These are phyloP conservation scores for Garcia nutans DNA, from an alignment of 345 rosid genomes.

Conservation along the genomic window DNA sequence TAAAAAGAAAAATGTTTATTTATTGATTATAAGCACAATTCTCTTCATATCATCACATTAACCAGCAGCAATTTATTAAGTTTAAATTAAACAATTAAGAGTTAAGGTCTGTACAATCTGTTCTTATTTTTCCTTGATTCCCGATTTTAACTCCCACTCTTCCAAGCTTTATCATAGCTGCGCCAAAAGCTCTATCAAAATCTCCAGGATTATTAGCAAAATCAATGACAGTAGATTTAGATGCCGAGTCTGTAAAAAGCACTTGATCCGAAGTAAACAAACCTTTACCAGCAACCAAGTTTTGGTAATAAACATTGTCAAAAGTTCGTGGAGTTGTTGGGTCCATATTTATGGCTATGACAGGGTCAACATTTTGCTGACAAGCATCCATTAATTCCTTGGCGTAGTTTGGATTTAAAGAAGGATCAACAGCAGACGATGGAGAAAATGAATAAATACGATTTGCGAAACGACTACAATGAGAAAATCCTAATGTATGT, in stretches of 20 bases:
- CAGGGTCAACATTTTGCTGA: conserved; percentile 51
- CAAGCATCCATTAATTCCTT: conserved; percentile 53
- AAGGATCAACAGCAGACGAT: conserved; percentile 57
- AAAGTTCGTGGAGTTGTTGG: conserved; percentile 47
- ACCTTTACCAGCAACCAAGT: conserved; percentile 71
- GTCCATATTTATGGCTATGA: conserved; percentile 56
- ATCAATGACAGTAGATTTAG: conserved; percentile 51
- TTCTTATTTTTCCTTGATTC: conserved; percentile 58
- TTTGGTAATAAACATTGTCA: conserved; percentile 70
- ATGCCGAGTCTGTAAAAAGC: conserved; percentile 46
- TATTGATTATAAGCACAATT: no score
- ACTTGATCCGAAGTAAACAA: conserved; percentile 68
- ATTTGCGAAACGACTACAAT: conserved; percentile 61
- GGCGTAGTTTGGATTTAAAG: conserved; percentile 56
- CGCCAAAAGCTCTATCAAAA: conserved; percentile 56
- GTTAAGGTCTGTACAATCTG: conserved; percentile 61
- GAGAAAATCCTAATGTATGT: conserved; percentile 86
- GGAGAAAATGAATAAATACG: conserved; percentile 65
- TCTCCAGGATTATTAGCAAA: conserved; percentile 54
- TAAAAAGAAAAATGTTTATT: no score
- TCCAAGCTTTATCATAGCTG: conserved; percentile 79
- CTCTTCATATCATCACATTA: no score
- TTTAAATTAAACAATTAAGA: conserved; percentile 19
- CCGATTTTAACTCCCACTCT: conserved; percentile 70
- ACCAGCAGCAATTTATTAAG: conserved; percentile 9